Evolutionary conservation across 176 grass and related monocot species (phyloP), one percentile per base, ranked within the genome.

Genomic region (Leersia perrieri): DNA sequence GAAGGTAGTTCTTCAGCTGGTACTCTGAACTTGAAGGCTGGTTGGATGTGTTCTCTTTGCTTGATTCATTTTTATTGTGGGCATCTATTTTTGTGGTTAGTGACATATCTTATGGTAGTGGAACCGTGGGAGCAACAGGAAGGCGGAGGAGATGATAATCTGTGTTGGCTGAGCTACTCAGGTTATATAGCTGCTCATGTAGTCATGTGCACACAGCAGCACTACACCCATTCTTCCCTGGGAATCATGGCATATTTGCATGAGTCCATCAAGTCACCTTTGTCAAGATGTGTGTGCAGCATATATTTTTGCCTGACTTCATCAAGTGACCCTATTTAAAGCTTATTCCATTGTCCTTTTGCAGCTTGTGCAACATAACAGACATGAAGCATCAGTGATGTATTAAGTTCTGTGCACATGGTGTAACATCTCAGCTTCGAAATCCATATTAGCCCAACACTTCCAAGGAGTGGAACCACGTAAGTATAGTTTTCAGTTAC

Each of bases 1-100:
- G 77, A 0, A 86, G 70, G 34, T 68, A 66, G 29, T 80, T 60
- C 66, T 68, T 36, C 60, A 86, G 62, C 77, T 75, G 33, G 34
- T n/a, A 80, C 34, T 81, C 85, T 40, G 70, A 67, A 29, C 67
- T n/a, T 53, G 49, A 53, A 53, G 49, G 3, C 4, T 16, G 44
- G 44, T 47, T 47, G 44, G 14, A 47, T 47, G 0, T 53, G 6
- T 53, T 53, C 49, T 53, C 20, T n/a, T 22, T 53, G 49, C 49
- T 53, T 5, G 49, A 53, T n/a, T 20, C 49, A 22, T 22, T 53
- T 53, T 7, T 16, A 1, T n/a, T 53, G 18, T 53, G 6, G 49
- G 49, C 20, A 7, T 14, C 49, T 53, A 18, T n/a, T 5, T 22
- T 53, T 5, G 18, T 53, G 5, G 16, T n/a, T 12, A 15, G 16